Evolutionary conservation across 2,329 filamentous ascomycete species (phyloP), one percentile per base, ranked within the genome.

Genomic region (Botrytis tulipae): DNA sequence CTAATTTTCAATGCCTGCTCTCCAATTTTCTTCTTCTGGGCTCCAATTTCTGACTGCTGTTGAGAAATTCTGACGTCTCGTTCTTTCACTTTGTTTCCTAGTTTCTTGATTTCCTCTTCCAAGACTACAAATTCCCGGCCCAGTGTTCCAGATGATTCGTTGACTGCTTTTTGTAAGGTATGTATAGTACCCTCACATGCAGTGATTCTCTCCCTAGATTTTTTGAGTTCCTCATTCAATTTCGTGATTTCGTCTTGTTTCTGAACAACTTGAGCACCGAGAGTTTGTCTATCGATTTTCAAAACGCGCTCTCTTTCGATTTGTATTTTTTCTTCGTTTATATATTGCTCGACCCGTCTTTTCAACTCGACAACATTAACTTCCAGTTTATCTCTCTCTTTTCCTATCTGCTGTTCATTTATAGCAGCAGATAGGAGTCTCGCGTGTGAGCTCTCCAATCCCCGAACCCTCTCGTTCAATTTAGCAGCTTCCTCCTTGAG

Each of bases 381-480:
- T 25, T 16, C 25, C 16, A 40, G 14, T 5, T 29, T 0, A 4
- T 4, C 1, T 29, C n/a, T 44, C 25, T 10, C 20, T 1, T 57
- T 9, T 57, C 1, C 14, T 29, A 2, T 7, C 14, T 0, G 5
- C 51, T 57, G 14, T 32, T 4, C 2, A 1, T 1, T 12, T n/a
- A 29, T 6, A 25, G 9, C 35, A 1, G n/a, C 65, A 14, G 29
- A 14, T 9, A 67, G 8, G 14, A 40, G 1, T 29, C 18, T 18
- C 25, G 10, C 3, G 5, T 40, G 25, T 42, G 35, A 40, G 35
- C 12, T n/a, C 25, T 62, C 60, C 60, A 62, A n/a, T 4, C 0
- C 7, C 16, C 7, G 22, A 20, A 18, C 16, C 14, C 10, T 40
- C 3, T 42, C 40, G 16, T 29, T 16, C n/a, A 44, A 12, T 63